phyloP scores from a whole-genome alignment of 768 basidiomycete species.

The Porpolomopsis calyptriformis region DNA sequence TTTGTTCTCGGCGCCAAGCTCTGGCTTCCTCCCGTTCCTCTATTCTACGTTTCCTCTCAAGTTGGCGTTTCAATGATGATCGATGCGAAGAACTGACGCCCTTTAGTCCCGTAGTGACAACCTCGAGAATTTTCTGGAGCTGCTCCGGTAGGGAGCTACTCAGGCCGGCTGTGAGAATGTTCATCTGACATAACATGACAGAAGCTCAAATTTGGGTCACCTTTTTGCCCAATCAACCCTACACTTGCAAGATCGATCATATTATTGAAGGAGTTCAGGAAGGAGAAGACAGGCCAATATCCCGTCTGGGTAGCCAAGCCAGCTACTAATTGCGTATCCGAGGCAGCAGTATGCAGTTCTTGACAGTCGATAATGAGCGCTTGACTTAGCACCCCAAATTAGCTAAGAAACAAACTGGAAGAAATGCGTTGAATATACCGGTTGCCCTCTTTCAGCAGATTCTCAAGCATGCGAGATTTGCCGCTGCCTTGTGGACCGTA shows the following conservation, averaged over 20 bases:
- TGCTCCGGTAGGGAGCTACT: constrained; percentile 72
- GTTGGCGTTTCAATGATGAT: constrained; percentile 28
- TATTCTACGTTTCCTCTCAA: constrained; percentile 28
- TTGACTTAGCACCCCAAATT: constrained; percentile 34
- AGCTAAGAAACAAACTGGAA: not conserved
- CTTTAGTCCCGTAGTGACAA: constrained; percentile 63
- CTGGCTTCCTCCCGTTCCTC: constrained; percentile 30
- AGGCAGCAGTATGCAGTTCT: constrained; percentile 54
- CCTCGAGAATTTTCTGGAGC: constrained; percentile 72
- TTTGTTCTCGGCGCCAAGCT: constrained; percentile 31
- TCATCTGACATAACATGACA: not conserved
- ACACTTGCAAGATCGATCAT: constrained; percentile 87
- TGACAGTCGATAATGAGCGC: constrained; percentile 77
- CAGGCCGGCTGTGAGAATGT: constrained; percentile 53
- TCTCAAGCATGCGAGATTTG: constrained; percentile 50
- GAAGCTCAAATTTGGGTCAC: constrained; percentile 23
- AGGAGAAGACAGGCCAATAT: constrained; percentile 82
- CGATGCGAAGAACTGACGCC: constrained; percentile 46
- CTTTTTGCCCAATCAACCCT: constrained; percentile 93
- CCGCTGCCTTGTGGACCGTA: constrained; percentile 82
- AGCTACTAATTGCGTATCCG: constrained; percentile 59
- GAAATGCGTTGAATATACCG: constrained; percentile 27
- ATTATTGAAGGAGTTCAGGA: constrained; percentile 69
- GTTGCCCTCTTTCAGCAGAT: constrained; percentile 40
- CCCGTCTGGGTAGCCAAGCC: constrained; percentile 75